Conservation (phyloP, 345 rosid species). For the Pelargonium nanum region DNA sequence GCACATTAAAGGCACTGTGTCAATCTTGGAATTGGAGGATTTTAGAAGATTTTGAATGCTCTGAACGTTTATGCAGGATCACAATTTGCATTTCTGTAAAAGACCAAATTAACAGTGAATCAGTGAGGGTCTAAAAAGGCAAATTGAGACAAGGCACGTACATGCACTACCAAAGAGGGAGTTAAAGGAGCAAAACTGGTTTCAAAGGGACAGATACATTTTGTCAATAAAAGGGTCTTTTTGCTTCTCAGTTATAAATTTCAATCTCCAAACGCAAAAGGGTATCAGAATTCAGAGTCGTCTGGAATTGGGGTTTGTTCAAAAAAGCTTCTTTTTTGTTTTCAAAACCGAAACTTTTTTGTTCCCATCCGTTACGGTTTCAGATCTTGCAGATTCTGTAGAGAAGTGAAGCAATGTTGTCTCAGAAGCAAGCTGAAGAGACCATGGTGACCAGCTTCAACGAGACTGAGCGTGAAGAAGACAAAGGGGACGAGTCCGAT, state of each 20-base stretch:
- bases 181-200: not conserved
- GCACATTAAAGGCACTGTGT: not conserved
- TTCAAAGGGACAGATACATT: no score
- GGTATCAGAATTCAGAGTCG: not conserved
- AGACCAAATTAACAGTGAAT: no score
- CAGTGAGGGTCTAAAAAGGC: no score
- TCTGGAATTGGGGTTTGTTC: not conserved
- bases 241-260: no score
- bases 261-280: not conserved
- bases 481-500: conserved; percentile 23
- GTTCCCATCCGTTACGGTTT: not conserved
- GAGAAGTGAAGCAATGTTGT: conserved; percentile 20
- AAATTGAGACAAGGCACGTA: no score
- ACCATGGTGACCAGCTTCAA: conserved; percentile 37
- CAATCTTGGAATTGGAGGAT: not conserved
- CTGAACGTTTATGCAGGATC: no score
- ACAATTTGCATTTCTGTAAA: no score
- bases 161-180: no score
- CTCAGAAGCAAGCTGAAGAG: conserved; percentile 42
- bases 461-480: conserved; percentile 22
- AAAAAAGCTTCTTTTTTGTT: no score
- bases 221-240: not conserved
- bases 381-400: conserved; percentile 13
- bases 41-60: no score
- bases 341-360: no score